These are phyloP conservation scores for Aquilaria sinensis DNA, from an alignment of 345 rosid genomes.

Conservation along the genomic window DNA sequence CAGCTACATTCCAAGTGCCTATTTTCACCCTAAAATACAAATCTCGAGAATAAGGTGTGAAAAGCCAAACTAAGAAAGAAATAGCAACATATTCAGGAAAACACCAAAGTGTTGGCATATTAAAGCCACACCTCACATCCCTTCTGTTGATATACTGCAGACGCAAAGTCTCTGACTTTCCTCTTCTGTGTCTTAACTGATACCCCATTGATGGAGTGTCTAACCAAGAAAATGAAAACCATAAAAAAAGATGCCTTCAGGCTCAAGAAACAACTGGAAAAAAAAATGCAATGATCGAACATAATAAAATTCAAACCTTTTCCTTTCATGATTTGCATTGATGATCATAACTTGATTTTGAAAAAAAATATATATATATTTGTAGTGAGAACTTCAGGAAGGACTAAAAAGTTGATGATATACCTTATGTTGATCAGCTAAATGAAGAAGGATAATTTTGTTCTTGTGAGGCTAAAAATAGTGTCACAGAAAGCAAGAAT, in stretches of 20 bases:
- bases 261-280: background rate
- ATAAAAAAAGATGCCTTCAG: slow-evolving; percentile 7
- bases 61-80: background rate
- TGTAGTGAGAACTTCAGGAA: background rate
- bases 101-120: slow-evolving; percentile 1
- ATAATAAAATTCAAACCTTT: background rate
- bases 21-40: slow-evolving; percentile 58
- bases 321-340: slow-evolving; percentile 2
- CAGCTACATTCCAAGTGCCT: slow-evolving; percentile 98
- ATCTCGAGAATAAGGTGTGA: slow-evolving; percentile 6
- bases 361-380: too few species aligned
- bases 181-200: slow-evolving; percentile 63
- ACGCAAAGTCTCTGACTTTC: slow-evolving; percentile 94
- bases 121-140: slow-evolving; percentile 71
- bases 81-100: background rate
- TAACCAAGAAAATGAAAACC: slow-evolving; percentile 19
- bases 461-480: slow-evolving; percentile 6
- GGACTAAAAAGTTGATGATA: background rate
- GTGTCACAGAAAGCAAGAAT: slow-evolving; percentile 12
- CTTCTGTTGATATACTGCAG: slow-evolving; percentile 83
- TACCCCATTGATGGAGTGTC: slow-evolving; percentile 46
- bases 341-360: background rate
- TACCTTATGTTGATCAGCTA: slow-evolving; percentile 7
- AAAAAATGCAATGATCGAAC: background rate
- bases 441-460: background rate